Percentiles rank a stretch among this genome's conserved stretches.
Conservation (phyloP, 1,284 basidiomycete genomes). For the Apiotrichum domesticum region DNA sequence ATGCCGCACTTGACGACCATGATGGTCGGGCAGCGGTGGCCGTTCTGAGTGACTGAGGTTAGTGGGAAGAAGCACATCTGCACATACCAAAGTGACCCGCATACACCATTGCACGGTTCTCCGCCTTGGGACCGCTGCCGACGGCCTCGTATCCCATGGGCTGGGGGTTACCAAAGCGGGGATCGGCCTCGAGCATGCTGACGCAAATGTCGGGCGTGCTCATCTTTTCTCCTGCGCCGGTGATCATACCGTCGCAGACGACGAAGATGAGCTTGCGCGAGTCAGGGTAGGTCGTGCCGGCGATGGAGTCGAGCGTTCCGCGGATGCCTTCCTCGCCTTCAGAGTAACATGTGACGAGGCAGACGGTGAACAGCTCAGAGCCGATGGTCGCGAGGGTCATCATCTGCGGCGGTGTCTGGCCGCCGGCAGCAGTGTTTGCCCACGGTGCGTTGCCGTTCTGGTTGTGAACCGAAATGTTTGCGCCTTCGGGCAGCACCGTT, state of each 20-base stretch:
- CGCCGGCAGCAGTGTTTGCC: slow-evolving; percentile 48
- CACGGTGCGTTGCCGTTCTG: slow-evolving; percentile 87
- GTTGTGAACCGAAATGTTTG: slow-evolving; percentile 83
- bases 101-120: slow-evolving; percentile 97
- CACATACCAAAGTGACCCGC: slow-evolving; percentile 92
- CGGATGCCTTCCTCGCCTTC: slow-evolving; percentile 90
- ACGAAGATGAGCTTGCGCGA: slow-evolving; percentile 86
- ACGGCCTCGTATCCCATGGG: slow-evolving; percentile 94
- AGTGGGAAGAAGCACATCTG: neutral
- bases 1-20: slow-evolving; percentile 96
- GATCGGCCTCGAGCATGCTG: slow-evolving; percentile 82
- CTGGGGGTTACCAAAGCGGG: slow-evolving; percentile 89
- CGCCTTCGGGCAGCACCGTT: slow-evolving; percentile 91
- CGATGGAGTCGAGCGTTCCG: slow-evolving; percentile 88
- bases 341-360: slow-evolving; percentile 95
- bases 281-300: slow-evolving; percentile 84
- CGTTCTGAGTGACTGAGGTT: slow-evolving; percentile 49
- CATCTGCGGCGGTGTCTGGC: neutral
- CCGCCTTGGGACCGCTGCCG: slow-evolving; percentile 76
- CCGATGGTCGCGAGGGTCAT: slow-evolving; percentile 84
- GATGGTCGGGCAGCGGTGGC: slow-evolving; percentile 88
- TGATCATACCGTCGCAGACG: slow-evolving; percentile 98
- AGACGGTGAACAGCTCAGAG: slow-evolving; percentile 87
- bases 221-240: slow-evolving; percentile 87
- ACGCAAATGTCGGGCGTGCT: slow-evolving; percentile 98